Conservation (phyloP, 2,329 filamentous ascomycete genomes). For the Knufia fluminis region DNA sequence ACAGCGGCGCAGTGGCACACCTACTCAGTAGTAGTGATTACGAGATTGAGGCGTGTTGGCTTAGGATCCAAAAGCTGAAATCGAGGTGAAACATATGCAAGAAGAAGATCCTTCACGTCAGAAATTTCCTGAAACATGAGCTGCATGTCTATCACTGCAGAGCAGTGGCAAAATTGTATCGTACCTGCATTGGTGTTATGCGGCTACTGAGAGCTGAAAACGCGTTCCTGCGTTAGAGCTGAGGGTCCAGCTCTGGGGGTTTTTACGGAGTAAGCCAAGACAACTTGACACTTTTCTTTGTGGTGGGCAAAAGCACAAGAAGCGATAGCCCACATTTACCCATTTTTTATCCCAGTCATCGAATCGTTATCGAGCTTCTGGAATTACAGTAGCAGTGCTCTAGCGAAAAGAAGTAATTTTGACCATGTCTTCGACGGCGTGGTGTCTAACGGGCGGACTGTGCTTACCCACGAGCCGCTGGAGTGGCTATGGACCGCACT, state of each 20-base stretch:
- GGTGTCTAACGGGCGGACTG: background rate
- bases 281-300: too few species aligned
- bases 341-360: background rate
- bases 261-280: background rate
- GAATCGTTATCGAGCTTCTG: background rate
- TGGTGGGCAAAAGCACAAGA: too few species aligned
- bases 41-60: too few species aligned
- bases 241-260: background rate
- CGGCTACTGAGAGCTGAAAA: background rate
- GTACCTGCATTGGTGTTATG: conserved; percentile 17
- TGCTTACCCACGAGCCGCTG: background rate
- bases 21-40: too few species aligned
- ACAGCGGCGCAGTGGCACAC: too few species aligned
- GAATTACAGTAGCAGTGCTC: background rate
- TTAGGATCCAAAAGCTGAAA: background rate
- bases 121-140: conserved; percentile 18
- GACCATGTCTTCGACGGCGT: background rate
- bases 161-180: conserved; percentile 7
- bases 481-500: background rate
- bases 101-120: background rate
- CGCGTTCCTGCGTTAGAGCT: conserved; percentile 7
- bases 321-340: background rate
- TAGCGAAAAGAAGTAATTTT: background rate
- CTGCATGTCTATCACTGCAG: conserved; percentile 13
- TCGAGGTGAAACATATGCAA: background rate